Percentiles rank a stretch among this genome's conserved stretches.
phyloP scores from a whole-genome alignment of 2,329 filamentous ascomycete genomes.

The Arthrobotrys conoides region DNA sequence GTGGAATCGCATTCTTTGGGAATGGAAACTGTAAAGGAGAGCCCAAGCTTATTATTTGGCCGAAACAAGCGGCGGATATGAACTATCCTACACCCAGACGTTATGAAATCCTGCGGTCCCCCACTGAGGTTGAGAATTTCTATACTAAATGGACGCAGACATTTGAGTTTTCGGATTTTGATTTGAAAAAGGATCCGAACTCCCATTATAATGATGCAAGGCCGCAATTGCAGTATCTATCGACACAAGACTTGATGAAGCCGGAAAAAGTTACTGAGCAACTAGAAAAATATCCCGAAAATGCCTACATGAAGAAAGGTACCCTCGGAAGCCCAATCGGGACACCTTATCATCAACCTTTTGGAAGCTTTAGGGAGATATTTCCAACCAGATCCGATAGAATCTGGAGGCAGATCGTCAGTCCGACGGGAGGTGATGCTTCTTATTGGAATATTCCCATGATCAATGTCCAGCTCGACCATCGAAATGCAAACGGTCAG shows the following conservation, averaged over 20 bases:
- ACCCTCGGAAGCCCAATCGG: conserved; percentile 44
- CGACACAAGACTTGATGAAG: conserved; percentile 10
- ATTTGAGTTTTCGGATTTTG: conserved; percentile 57
- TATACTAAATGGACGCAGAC: conserved; percentile 50
- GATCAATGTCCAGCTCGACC: conserved; percentile 58
- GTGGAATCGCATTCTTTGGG: conserved; percentile 53
- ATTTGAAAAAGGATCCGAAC: conserved; percentile 54
- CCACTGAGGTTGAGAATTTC: conserved; percentile 34
- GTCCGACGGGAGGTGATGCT: conserved; percentile 17
- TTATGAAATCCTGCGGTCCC: conserved; percentile 31
- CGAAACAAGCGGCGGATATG: conserved; percentile 53
- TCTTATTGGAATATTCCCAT: conserved; percentile 58
- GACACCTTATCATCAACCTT: conserved; percentile 49
- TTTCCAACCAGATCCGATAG: conserved; percentile 46
- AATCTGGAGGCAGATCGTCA: conserved; percentile 50
- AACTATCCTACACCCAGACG: conserved; percentile 32
- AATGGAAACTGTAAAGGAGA: conserved; percentile 45
- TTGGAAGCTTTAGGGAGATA: conserved; percentile 59
- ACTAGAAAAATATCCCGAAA: conserved; percentile 30
- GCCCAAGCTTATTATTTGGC: conserved; percentile 57
- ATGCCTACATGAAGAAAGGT: conserved; percentile 21
- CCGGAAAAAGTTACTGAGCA: not conserved
- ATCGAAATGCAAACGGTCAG: conserved; percentile 32
- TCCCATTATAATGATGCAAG: conserved; percentile 51
- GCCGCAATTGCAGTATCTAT: conserved; percentile 23